Evolutionary conservation across 2,329 filamentous ascomycete genomes (phyloP).

Genomic region (Laburnicola sp.): DNA sequence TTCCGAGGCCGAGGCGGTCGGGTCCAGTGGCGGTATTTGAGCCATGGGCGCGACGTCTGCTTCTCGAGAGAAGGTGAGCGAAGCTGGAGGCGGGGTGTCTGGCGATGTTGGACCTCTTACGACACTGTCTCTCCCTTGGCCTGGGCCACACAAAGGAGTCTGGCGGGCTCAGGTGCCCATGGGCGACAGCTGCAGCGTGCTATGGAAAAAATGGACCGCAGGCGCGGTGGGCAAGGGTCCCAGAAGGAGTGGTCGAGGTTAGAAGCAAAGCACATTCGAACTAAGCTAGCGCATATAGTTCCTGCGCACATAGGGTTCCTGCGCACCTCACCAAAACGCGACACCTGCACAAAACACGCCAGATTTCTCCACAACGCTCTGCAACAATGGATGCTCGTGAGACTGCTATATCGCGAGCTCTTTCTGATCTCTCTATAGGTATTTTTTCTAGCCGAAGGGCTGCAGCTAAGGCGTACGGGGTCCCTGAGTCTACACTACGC

Average conservation of each 20-base stretch:
- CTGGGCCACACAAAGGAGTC: slow-evolving; percentile 14
- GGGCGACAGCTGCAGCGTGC: slow-evolving; percentile 8
- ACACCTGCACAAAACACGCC: no score
- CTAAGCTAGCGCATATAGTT: no score
- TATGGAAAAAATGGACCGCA: slow-evolving; percentile 8
- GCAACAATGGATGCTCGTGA: no score
- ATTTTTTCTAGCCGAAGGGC: no score
- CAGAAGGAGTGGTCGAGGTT: not conserved
- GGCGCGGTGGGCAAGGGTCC: not conserved
- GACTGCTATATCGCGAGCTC: no score
- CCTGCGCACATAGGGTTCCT: no score
- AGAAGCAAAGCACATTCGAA: no score
- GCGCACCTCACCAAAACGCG: no score
- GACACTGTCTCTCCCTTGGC: slow-evolving; percentile 9
- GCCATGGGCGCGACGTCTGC: slow-evolving; percentile 26
- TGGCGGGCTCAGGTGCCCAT: slow-evolving; percentile 27
- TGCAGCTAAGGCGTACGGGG: no score
- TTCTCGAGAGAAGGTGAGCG: not conserved
- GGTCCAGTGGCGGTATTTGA: slow-evolving; percentile 25
- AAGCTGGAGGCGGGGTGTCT: not conserved
- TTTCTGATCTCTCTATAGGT: no score
- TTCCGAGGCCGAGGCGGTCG: slow-evolving; percentile 15
- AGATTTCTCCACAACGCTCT: no score
- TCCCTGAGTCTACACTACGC: no score
- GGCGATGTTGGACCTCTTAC: not conserved